These are phyloP conservation scores for Cladosporium oxysporum DNA, from an alignment of 2,329 filamentous ascomycete genomes.

Conservation along the genomic window DNA sequence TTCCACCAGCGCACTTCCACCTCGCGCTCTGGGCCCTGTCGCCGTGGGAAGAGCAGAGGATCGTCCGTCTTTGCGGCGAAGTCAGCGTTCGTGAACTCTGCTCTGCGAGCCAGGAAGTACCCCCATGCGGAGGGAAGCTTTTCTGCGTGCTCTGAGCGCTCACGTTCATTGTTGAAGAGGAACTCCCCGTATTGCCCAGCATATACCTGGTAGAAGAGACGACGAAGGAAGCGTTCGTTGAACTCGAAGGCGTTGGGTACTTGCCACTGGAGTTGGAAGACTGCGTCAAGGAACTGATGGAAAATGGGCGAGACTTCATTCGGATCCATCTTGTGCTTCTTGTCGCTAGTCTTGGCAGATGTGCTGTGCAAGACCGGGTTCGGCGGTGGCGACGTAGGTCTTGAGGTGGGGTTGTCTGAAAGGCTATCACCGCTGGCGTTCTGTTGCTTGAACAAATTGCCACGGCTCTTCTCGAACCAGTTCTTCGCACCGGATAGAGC, in stretches of 20 bases:
- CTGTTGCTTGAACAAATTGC: conserved; percentile 34
- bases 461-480: conserved; percentile 75
- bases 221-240: conserved; percentile 87
- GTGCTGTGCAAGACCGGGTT: conserved; percentile 52
- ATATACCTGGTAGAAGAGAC: conserved; percentile 89
- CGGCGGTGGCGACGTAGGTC: conserved; percentile 37
- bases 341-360: conserved; percentile 52
- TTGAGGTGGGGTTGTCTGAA: conserved; percentile 60
- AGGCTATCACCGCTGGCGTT: conserved; percentile 66
- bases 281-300: conserved; percentile 94
- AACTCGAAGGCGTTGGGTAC: conserved; percentile 90
- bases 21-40: conserved; percentile 23
- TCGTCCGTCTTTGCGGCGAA: conserved; percentile 79
- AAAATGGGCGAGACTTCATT: conserved; percentile 95
- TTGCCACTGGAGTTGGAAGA: conserved; percentile 85
- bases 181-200: conserved; percentile 98
- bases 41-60: conserved; percentile 75
- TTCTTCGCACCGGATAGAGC: conserved; percentile 74
- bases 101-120: conserved; percentile 80
- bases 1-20: conserved; percentile 92
- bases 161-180: conserved; percentile 90
- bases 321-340: conserved; percentile 69
- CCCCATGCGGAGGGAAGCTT: conserved; percentile 88
- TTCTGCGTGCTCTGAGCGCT: conserved; percentile 67
- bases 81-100: conserved; percentile 78